A percentile compares a stretch with the other conserved stretches of the same genome.
phyloP scores from a whole-genome alignment of 1,284 basidiomycete species.

The Ganoderma sinense region DNA sequence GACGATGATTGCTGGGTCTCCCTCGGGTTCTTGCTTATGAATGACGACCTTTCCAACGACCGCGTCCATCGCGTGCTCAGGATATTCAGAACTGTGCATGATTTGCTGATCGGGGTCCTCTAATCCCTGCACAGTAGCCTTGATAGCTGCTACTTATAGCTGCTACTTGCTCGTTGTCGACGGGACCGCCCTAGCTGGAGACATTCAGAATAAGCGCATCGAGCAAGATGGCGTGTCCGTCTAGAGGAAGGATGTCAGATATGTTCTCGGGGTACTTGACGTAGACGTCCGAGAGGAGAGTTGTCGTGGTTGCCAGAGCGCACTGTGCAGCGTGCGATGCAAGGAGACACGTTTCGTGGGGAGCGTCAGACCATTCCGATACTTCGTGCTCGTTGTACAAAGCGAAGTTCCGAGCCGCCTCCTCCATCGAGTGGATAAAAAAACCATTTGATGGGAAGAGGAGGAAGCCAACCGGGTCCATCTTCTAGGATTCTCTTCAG shows the following conservation, averaged over 20 bases:
- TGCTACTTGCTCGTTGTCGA: neutral
- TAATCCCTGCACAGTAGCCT: neutral
- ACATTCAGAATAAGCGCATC: conserved; percentile 12
- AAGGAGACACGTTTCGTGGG: conserved; percentile 3
- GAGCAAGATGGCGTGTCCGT: conserved; percentile 11
- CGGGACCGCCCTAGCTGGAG: neutral
- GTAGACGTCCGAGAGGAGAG: neutral
- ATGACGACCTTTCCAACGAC: conserved; percentile 6
- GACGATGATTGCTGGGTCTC: conserved; percentile 2
- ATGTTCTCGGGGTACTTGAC: conserved; percentile 5
- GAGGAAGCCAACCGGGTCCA: neutral
- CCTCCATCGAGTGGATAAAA: conserved; percentile 2
- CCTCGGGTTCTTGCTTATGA: neutral
- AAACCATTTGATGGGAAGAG: conserved; percentile 1
- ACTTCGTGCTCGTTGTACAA: conserved; percentile 1
- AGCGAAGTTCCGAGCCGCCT: neutral
- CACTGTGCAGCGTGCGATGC: conserved; percentile 16
- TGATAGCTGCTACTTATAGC: neutral
- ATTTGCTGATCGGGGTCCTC: conserved; percentile 9
- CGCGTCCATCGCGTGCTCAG: neutral
- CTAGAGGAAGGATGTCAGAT: conserved; percentile 8
- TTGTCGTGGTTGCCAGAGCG: neutral
- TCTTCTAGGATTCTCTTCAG: neutral
- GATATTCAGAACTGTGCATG: conserved; percentile 6
- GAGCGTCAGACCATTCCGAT: neutral